phyloP scores from a whole-genome alignment of 208 protist genomes.

The Novymonas esmeraldas region DNA sequence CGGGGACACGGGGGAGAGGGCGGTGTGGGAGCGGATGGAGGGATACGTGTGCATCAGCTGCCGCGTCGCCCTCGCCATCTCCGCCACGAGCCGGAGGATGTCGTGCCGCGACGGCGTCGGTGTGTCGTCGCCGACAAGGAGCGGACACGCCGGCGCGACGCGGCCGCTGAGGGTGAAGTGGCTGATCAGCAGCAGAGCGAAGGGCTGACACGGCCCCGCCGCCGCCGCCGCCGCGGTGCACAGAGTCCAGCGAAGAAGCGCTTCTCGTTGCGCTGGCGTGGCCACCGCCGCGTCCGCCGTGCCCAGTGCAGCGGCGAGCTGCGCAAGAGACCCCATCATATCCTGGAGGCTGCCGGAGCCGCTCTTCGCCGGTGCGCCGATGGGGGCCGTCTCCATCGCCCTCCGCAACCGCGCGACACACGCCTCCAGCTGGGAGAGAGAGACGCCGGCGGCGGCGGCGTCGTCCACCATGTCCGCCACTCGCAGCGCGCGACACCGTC shows the following conservation, averaged over 20 bases:
- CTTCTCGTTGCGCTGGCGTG: constrained; percentile 19
- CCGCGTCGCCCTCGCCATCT: constrained; percentile 11
- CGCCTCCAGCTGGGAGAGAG: too few species aligned
- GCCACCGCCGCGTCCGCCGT: not conserved
- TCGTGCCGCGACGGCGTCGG: not conserved
- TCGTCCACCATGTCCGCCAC: constrained; percentile 4
- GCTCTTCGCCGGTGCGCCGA: not conserved
- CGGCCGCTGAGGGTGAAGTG: constrained; percentile 17
- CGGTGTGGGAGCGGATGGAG: constrained; percentile 8
- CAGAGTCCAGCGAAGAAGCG: constrained; percentile 26
- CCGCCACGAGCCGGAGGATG: constrained; percentile 5
- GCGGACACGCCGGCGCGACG: constrained; percentile 15
- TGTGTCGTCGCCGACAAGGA: not conserved
- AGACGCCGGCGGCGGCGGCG: not conserved
- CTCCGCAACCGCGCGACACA: too few species aligned
- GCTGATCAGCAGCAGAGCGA: constrained; percentile 24
- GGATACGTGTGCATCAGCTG: constrained; percentile 34
- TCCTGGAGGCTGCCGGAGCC: not conserved
- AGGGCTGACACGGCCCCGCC: constrained; percentile 4
- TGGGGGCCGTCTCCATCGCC: too few species aligned
- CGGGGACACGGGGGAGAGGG: not conserved
- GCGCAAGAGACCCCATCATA: constrained; percentile 1
- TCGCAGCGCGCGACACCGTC: constrained; percentile 16
- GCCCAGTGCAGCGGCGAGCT: constrained; percentile 4
- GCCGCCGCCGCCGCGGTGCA: constrained; percentile 4